Evolutionary conservation across 306 rosid genomes (phyloP).

Genomic region (Purshia tridentata): DNA sequence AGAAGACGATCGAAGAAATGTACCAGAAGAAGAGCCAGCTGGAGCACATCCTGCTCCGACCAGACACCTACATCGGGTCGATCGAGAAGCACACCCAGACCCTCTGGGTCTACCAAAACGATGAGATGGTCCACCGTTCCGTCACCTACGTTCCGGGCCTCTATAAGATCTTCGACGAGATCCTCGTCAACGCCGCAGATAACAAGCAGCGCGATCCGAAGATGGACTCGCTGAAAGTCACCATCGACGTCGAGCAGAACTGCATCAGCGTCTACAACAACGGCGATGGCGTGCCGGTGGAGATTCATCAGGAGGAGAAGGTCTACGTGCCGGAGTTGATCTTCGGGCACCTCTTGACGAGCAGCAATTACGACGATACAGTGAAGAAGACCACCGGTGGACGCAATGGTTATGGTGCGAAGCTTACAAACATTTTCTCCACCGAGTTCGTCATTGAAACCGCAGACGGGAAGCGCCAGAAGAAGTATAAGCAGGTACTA

Average conservation of each 20-base stretch:
- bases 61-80: conserved; percentile 92
- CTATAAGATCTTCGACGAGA: conserved; percentile 94
- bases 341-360: conserved; percentile 81
- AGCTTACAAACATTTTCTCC: conserved; percentile 89
- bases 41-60: conserved; percentile 91
- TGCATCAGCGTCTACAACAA: conserved; percentile 58
- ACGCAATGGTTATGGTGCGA: conserved; percentile 88
- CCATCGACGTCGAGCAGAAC: conserved; percentile 57
- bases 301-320: conserved; percentile 91
- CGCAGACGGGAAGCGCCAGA: conserved; percentile 78
- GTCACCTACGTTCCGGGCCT: conserved; percentile 84
- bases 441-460: conserved; percentile 86
- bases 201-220: conserved; percentile 87
- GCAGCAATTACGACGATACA: conserved; percentile 82
- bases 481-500: conserved; percentile 87
- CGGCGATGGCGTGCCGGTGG: conserved; percentile 91
- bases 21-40: conserved; percentile 94
- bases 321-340: conserved; percentile 93
- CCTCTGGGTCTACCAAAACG: conserved; percentile 77
- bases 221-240: conserved; percentile 69
- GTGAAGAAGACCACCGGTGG: conserved; percentile 95
- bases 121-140: conserved; percentile 65
- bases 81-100: conserved; percentile 81
- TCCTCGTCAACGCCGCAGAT: conserved; percentile 90
- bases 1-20: conserved; percentile 76